A percentile compares a stretch with the other conserved stretches of the same genome.
These are phyloP conservation scores for Leishmania arabica DNA, from an alignment of 208 protist genomes.

Conservation along the genomic window DNA sequence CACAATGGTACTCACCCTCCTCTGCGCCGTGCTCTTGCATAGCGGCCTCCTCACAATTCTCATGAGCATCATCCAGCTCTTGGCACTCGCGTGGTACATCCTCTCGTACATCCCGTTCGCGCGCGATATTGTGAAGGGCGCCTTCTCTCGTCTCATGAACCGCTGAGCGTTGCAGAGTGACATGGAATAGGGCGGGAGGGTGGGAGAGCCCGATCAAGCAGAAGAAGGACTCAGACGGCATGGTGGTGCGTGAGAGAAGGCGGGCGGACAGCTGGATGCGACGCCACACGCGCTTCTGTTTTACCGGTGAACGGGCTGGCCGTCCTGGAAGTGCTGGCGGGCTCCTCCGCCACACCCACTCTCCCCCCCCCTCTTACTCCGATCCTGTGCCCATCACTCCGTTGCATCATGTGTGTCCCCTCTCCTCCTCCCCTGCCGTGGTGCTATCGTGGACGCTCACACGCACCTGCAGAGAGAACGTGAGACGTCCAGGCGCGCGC, in stretches of 20 bases:
- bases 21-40: slow-evolving; percentile 58
- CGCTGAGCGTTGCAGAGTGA: background rate
- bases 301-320: background rate
- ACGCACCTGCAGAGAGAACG: background rate
- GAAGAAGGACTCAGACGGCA: background rate
- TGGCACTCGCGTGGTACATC: slow-evolving; percentile 85
- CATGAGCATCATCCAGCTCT: slow-evolving; percentile 68
- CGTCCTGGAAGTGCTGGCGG: background rate
- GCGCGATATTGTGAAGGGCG: slow-evolving; percentile 51
- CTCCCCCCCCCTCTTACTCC: background rate
- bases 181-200: background rate
- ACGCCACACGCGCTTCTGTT: background rate
- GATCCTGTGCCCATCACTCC: background rate
- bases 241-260: background rate
- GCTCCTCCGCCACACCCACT: background rate
- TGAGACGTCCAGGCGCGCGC: background rate
- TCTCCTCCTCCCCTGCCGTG: background rate
- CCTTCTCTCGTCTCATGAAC: slow-evolving; percentile 22
- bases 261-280: background rate
- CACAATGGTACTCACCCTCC: slow-evolving; percentile 69
- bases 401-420: background rate
- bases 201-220: background rate
- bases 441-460: background rate
- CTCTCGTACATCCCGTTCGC: slow-evolving; percentile 89
- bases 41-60: slow-evolving; percentile 65